Evolutionary conservation across 768 basidiomycete species (phyloP), one percentile per base, ranked within the genome.

Genomic region (Gymnopilus dilepis): DNA sequence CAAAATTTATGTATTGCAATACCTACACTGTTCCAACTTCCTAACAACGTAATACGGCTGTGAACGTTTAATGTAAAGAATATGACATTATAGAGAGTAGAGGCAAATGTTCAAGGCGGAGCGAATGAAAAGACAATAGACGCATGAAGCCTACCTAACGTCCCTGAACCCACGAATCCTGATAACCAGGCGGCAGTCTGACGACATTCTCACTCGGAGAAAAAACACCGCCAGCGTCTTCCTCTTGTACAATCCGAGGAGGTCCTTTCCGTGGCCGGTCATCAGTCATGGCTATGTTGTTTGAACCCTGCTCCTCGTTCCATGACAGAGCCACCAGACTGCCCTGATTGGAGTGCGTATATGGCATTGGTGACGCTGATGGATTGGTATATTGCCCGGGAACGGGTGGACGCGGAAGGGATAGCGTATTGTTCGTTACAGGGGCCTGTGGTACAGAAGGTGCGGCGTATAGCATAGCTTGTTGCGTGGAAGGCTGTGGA

Each of bases 201-300:
- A 40, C 38, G 12, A 54, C 22, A 26, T 54, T 54, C 38, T 54
- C 52, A 26, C 37, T 28, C 2, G 52, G 52, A n/a, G 52, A 38
- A 24, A 40, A 40, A 3, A 54, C 17, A 17, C 34, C 52, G 3
- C 52, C 52, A 4, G 37, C 52, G 22, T 54, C 52, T 28, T 54
- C 52, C 34, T 54, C 52, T 22, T 54, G 52, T 6, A 54, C 52
- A 26, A 54, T 26, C 37, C 52, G 33, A 54, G 33, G 52, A 37
- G 24, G 15, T 38, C 52, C 52, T 38, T 37, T 37, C 21, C 38
- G 9, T 4, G 33, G 24, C 6, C 22, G 9, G 15, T 26, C 52
- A 2, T 54, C 22, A n/a, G 22, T 28, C 9, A 54, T 38, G 6
- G 34, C 26, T 17, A 17, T 40, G n/a, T 54, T 19, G 9, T 33